Evolutionary conservation across 2,329 filamentous ascomycete species (phyloP).

Genomic region (Pseudogymnoascus sp.): DNA sequence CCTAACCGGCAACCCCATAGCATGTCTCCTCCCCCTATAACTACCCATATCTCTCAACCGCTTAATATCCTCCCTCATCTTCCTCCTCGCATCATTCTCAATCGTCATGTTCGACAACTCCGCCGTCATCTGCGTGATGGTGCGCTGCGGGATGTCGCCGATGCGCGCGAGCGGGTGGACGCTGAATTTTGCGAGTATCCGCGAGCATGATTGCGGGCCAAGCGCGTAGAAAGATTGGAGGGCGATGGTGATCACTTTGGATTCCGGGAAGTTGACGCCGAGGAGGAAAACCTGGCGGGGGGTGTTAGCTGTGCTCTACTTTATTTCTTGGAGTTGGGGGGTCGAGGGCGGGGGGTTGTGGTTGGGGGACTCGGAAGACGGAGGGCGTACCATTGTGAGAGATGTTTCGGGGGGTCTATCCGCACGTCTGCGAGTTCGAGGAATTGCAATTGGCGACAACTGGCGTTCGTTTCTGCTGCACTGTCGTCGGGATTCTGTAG

Average conservation of each 20-base stretch:
- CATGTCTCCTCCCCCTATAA: slow-evolving; percentile 83
- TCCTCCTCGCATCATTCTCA: slow-evolving; percentile 76
- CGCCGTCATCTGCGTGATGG: slow-evolving; percentile 73
- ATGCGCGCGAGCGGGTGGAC: slow-evolving; percentile 81
- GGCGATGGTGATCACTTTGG: slow-evolving; percentile 68
- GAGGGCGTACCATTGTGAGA: slow-evolving; percentile 24
- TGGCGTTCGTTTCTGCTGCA: neutral
- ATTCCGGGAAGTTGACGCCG: slow-evolving; percentile 79
- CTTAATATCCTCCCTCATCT: slow-evolving; percentile 78
- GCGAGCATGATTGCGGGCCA: slow-evolving; percentile 60
- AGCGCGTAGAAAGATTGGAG: slow-evolving; percentile 85
- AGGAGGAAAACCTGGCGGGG: slow-evolving; percentile 62
- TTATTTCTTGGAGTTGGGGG: neutral
- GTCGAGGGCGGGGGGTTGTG: neutral
- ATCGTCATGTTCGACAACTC: slow-evolving; percentile 89
- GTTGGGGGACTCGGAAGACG: neutral
- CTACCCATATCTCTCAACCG: slow-evolving; percentile 85
- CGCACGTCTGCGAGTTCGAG: neutral
- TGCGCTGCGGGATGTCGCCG: slow-evolving; percentile 66
- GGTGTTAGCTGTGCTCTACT: neutral
- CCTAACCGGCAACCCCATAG: slow-evolving; percentile 84
- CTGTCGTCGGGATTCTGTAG: neutral
- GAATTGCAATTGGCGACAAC: neutral
- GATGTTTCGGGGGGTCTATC: neutral
- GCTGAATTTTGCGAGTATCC: slow-evolving; percentile 80